Base-by-base conservation (phyloP, 169 alveolate genomes). In the Plasmodium gonderi region DNA sequence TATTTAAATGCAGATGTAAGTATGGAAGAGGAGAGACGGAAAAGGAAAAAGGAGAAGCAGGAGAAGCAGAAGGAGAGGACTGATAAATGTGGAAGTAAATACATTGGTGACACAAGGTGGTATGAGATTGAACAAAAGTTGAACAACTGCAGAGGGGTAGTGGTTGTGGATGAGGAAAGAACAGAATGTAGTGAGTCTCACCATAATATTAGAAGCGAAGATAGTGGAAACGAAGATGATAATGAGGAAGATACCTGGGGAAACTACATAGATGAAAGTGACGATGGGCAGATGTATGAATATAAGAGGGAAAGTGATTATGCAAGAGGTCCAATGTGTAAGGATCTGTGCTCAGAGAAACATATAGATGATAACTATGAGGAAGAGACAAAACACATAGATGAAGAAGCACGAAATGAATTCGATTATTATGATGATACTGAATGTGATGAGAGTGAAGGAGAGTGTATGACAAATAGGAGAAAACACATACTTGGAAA, bases 101-200 rank as follows among this genome's bases (percentile, higher is more conserved):
- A 69, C 60, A 82, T 82, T 82, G 92, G 92, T 20, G 64, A 82
- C 40, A 44, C 92, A 1, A 68, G 40, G 49, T 82, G 92, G 92
- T 82, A 82, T 29, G 92, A 82, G 20, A 82, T 82, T 6, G 92
- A 82, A 36, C 92, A 54, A 0, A 69, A 40, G 38, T 47, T 82
- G 38, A 82, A 82, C 54, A 82, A 82, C 36, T 82, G 82, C 40
- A 47, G 92, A 20, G 92, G 92, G 20, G 92, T 82, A 0, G 33
- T 2, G 69, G 69, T 17, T 17, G 68, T 2, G 9, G 68, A 51
- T 0, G 31, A 1, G 31, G 68, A 51, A 49, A 49, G 65, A 42
- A 42, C 51, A 3, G 65, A 20, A 49, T 3, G 65, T 2, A 49
- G 65, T 0, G 12, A n/a, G n/a, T n/a, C n/a, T n/a, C n/a, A n/a